A percentile compares a stretch with the other conserved stretches of the same genome.
These are phyloP conservation scores for Saraca asoca DNA, from an alignment of 331 rosid species.

Conservation along the genomic window DNA sequence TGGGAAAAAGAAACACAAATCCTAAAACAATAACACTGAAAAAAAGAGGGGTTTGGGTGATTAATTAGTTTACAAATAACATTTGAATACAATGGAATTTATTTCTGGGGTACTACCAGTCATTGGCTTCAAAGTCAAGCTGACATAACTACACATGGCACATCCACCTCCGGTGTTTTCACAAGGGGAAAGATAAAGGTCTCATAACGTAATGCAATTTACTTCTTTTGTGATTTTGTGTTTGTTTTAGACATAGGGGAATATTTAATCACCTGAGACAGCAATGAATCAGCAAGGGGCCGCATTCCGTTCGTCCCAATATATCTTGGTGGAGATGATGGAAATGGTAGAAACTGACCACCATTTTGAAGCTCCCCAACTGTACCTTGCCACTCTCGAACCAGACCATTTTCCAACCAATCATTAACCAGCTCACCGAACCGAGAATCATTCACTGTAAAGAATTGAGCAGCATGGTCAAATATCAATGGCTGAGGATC, in stretches of 20 bases:
- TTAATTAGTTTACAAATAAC: neutral
- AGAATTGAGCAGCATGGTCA: conserved; percentile 95
- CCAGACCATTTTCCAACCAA: conserved; percentile 75
- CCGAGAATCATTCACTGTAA: conserved; percentile 64
- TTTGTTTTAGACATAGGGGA: neutral
- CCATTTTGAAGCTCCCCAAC: conserved; percentile 82
- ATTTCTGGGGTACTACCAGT: neutral
- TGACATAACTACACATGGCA: neutral
- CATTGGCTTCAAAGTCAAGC: too few relatives aligned
- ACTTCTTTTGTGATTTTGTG: neutral
- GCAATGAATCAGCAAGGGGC: conserved; percentile 73
- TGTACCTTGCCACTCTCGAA: conserved; percentile 68
- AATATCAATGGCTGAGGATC: conserved; percentile 66
- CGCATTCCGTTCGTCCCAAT: conserved; percentile 80
- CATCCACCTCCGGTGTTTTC: neutral
- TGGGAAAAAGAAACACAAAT: conserved; percentile 5
- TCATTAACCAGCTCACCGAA: conserved; percentile 60
- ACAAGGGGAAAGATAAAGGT: neutral
- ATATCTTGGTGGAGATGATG: conserved; percentile 61
- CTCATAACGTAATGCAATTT: neutral
- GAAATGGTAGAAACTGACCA: conserved; percentile 65
- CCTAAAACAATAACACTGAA: conserved; percentile 3
- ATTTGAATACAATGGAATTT: conserved; percentile 5
- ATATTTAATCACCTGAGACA: conserved; percentile 56
- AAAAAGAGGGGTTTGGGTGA: neutral